Evolutionary conservation across 2,329 filamentous ascomycete species (phyloP).

Genomic region (Keithomyces neogunnii): DNA sequence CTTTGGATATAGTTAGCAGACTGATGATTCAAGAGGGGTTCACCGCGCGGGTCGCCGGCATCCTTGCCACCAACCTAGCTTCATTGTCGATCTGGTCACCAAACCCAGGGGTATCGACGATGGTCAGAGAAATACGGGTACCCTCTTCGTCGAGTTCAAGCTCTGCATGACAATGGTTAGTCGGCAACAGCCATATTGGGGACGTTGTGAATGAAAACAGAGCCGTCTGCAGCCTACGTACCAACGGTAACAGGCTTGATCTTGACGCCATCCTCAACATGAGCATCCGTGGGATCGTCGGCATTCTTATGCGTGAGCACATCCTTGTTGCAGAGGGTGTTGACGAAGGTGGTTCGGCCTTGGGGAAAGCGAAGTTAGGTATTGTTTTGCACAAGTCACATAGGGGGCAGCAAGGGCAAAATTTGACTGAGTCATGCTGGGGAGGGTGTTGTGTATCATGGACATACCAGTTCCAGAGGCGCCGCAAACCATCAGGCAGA

Average conservation of each 20-base stretch:
- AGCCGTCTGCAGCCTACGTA: constrained; percentile 29
- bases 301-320: constrained; percentile 88
- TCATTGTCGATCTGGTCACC: constrained; percentile 99
- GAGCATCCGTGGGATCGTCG: constrained; percentile 80
- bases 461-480: constrained; percentile 90
- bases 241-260: constrained; percentile 98
- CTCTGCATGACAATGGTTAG: constrained; percentile 41
- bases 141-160: constrained; percentile 96
- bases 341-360: constrained; percentile 98
- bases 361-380: not conserved
- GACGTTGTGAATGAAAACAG: not conserved
- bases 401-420: not conserved
- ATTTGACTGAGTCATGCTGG: not conserved
- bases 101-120: constrained; percentile 97
- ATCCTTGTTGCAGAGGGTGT: constrained; percentile 93
- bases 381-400: not conserved
- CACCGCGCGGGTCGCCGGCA: too few species aligned
- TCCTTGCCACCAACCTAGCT: constrained; percentile 58
- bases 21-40: not conserved
- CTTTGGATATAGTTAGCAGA: constrained; percentile 33
- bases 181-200: not conserved
- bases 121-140: constrained; percentile 94
- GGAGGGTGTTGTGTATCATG: not conserved
- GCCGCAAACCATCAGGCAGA: constrained; percentile 99
- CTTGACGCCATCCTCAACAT: constrained; percentile 92